Evolutionary conservation across 148 eudicot genomes (phyloP).

Genomic region (Salicornia ramosissima): DNA sequence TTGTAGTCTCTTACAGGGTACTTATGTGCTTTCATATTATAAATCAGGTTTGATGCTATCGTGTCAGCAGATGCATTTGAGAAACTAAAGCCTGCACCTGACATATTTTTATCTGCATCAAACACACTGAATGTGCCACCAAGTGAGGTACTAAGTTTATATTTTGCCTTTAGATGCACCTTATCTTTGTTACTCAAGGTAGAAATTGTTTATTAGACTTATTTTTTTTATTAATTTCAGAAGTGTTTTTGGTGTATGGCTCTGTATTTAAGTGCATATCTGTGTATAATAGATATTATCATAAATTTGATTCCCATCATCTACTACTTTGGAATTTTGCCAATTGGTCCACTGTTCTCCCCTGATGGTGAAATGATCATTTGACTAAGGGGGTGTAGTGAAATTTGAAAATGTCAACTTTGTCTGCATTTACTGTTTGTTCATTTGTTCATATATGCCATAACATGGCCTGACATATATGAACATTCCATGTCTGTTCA

Average conservation of each 20-base stretch:
- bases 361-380: background rate
- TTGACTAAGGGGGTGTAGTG: background rate
- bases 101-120: constrained; percentile 90
- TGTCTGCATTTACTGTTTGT: constrained; percentile 3
- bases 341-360: background rate
- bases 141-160: constrained; percentile 53
- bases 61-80: constrained; percentile 98
- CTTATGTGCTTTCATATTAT: constrained; percentile 7
- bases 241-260: background rate
- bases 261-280: background rate
- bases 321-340: background rate
- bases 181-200: background rate
- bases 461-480: constrained; percentile 10
- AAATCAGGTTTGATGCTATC: constrained; percentile 89
- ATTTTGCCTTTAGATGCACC: constrained; percentile 5
- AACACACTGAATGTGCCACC: constrained; percentile 63
- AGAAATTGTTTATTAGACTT: background rate
- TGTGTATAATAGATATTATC: background rate
- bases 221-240: background rate
- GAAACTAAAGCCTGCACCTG: constrained; percentile 95
- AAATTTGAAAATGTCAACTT: background rate
- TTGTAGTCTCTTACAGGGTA: constrained; percentile 2
- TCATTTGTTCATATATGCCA: background rate
- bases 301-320: background rate
- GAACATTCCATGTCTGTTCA: constrained; percentile 13